These are phyloP conservation scores for Pleurotus platypus DNA, from an alignment of 768 basidiomycete species.

Conservation along the genomic window DNA sequence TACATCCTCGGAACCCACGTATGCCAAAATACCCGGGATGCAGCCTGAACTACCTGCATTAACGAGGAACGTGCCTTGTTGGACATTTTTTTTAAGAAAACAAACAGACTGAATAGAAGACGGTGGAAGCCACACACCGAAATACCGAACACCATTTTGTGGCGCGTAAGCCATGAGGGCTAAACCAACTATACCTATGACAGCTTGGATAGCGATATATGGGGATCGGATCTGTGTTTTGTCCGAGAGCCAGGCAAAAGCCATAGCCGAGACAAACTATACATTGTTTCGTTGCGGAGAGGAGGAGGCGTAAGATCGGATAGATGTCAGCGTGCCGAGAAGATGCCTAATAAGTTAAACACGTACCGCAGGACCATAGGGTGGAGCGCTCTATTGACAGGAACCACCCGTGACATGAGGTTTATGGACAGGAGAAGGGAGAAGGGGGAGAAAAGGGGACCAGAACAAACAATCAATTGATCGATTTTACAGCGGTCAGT, in stretches of 20 bases:
- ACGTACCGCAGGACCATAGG: constrained; percentile 40
- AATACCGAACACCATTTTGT: constrained; percentile 35
- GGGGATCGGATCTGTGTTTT: constrained; percentile 36
- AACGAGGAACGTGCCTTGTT: constrained; percentile 40
- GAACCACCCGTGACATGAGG: background rate
- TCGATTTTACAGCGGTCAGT: too few species aligned
- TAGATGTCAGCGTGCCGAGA: too few species aligned
- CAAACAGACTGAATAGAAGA: background rate
- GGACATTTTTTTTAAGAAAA: background rate
- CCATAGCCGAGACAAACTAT: constrained; percentile 34
- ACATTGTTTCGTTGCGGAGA: background rate
- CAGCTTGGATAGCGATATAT: constrained; percentile 35
- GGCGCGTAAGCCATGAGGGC: constrained; percentile 34
- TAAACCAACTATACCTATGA: constrained; percentile 36
- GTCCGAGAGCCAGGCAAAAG: constrained; percentile 46
- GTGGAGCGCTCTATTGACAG: constrained; percentile 35
- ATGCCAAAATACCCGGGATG: constrained; percentile 42
- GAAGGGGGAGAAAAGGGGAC: too few species aligned
- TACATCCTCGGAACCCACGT: constrained; percentile 20
- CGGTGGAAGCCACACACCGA: constrained; percentile 24
- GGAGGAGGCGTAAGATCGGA: background rate
- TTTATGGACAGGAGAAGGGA: too few species aligned
- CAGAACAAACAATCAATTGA: too few species aligned
- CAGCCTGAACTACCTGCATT: constrained; percentile 40
- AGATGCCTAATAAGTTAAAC: background rate